Evolutionary conservation across 768 basidiomycete genomes (phyloP).

Genomic region (Porpolomopsis calyptriformis): DNA sequence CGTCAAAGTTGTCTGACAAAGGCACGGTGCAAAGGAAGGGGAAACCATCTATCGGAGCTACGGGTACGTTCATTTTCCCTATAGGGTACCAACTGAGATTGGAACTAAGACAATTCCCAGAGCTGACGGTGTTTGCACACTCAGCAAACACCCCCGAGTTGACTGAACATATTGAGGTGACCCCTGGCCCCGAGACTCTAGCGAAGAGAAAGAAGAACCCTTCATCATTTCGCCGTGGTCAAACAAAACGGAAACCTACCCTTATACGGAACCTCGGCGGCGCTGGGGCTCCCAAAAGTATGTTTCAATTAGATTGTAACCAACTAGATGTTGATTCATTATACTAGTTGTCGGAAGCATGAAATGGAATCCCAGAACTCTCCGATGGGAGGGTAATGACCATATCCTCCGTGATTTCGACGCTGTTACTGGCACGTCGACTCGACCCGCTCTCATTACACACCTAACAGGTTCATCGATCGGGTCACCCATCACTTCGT

Average conservation of each 20-base stretch:
- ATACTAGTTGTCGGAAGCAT: slow-evolving; percentile 83
- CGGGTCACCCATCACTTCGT: slow-evolving; percentile 65
- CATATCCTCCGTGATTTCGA: slow-evolving; percentile 87
- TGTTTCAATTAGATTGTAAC: slow-evolving; percentile 11
- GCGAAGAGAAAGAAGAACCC: slow-evolving; percentile 46
- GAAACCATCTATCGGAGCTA: slow-evolving; percentile 29
- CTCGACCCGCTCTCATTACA: slow-evolving; percentile 91
- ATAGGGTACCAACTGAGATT: neutral
- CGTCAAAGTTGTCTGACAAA: slow-evolving; percentile 37
- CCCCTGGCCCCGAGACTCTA: slow-evolving; percentile 22
- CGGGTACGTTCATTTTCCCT: slow-evolving; percentile 29
- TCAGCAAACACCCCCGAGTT: slow-evolving; percentile 47
- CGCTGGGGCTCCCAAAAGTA: slow-evolving; percentile 61
- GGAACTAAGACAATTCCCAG: slow-evolving; percentile 10
- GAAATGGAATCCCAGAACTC: slow-evolving; percentile 87
- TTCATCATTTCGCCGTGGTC: slow-evolving; percentile 32
- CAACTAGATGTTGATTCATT: slow-evolving; percentile 1
- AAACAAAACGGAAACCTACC: slow-evolving; percentile 67
- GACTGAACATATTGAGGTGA: slow-evolving; percentile 43
- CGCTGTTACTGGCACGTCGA: slow-evolving; percentile 65
- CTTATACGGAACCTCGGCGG: slow-evolving; percentile 79
- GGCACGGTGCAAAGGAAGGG: slow-evolving; percentile 50
- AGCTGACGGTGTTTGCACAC: slow-evolving; percentile 24
- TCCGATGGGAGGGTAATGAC: slow-evolving; percentile 98
- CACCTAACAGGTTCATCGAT: slow-evolving; percentile 84